A percentile compares a stretch with the other conserved stretches of the same genome.
phyloP scores from a whole-genome alignment of 176 grass and related monocot genomes.

The Elaeis guineensis region DNA sequence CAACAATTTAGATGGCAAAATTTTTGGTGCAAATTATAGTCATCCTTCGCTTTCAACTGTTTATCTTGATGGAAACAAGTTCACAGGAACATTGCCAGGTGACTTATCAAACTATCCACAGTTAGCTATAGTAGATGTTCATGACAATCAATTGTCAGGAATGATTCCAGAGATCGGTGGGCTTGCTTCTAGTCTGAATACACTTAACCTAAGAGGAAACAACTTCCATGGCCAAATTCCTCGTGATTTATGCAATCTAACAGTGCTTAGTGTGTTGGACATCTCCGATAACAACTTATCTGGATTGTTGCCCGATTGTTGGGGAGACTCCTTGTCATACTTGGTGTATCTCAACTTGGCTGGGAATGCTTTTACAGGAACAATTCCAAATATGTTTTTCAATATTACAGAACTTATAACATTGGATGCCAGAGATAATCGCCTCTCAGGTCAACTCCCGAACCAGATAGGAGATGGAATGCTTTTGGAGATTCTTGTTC shows the following conservation, averaged over 20 bases:
- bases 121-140: no score
- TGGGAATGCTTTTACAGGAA: constrained; percentile 11
- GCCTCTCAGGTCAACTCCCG: not conserved
- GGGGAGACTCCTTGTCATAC: no score
- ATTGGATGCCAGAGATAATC: constrained; percentile 19
- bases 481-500: not conserved
- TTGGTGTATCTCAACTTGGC: not conserved
- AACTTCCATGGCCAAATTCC: constrained; percentile 5
- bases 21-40: constrained; percentile 1
- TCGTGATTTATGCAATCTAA: not conserved
- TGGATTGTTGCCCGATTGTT: constrained; percentile 6
- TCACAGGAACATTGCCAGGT: not conserved
- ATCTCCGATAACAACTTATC: constrained; percentile 16
- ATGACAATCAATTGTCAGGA: no score
- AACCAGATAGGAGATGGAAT: no score
- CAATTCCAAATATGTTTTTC: not conserved
- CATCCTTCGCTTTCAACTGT: not conserved
- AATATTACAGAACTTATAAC: not conserved
- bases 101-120: not conserved
- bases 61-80: constrained; percentile 11
- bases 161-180: no score
- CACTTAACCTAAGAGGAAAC: constrained; percentile 4
- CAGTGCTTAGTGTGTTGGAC: not conserved
- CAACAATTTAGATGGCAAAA: constrained; percentile 3
- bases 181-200: not conserved